A percentile compares a stretch with the other conserved stretches of the same genome.
These are phyloP conservation scores for Inosperma sp. DNA, from an alignment of 768 basidiomycete genomes.

Conservation along the genomic window DNA sequence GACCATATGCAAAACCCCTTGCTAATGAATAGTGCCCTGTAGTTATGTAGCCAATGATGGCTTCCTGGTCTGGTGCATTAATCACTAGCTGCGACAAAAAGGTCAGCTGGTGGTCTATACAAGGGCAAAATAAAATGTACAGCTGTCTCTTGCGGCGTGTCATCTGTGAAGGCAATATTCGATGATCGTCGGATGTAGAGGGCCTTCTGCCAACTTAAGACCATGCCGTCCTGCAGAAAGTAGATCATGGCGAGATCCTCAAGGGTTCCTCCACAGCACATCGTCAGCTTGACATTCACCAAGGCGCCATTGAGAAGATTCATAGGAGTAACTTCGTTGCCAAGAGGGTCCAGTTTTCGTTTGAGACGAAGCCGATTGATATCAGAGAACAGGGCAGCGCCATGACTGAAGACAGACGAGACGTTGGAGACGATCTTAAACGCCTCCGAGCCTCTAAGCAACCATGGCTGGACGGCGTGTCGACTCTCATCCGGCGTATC, in stretches of 20 bases:
- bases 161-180: conserved; percentile 20
- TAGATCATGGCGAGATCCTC: conserved; percentile 75
- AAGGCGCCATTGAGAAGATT: conserved; percentile 58
- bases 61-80: conserved; percentile 34
- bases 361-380: conserved; percentile 59
- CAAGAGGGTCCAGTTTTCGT: conserved; percentile 43
- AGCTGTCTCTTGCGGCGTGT: conserved; percentile 29
- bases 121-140: conserved; percentile 3
- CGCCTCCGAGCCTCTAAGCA: conserved; percentile 57
- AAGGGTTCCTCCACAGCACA: conserved; percentile 66
- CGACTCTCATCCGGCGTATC: conserved; percentile 19
- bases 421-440: conserved; percentile 41
- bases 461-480: conserved; percentile 49
- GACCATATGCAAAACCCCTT: conserved; percentile 69
- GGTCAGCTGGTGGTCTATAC: background rate
- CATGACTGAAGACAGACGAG: conserved; percentile 36
- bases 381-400: conserved; percentile 44
- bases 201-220: conserved; percentile 42
- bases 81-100: conserved; percentile 40
- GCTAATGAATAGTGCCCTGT: conserved; percentile 80
- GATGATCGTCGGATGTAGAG: conserved; percentile 17
- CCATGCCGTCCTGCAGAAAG: conserved; percentile 50
- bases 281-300: conserved; percentile 58
- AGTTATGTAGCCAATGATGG: conserved; percentile 77
- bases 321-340: conserved; percentile 30